phyloP scores from a whole-genome alignment of 2,329 filamentous ascomycete genomes.

The Fusarium kyushuense region DNA sequence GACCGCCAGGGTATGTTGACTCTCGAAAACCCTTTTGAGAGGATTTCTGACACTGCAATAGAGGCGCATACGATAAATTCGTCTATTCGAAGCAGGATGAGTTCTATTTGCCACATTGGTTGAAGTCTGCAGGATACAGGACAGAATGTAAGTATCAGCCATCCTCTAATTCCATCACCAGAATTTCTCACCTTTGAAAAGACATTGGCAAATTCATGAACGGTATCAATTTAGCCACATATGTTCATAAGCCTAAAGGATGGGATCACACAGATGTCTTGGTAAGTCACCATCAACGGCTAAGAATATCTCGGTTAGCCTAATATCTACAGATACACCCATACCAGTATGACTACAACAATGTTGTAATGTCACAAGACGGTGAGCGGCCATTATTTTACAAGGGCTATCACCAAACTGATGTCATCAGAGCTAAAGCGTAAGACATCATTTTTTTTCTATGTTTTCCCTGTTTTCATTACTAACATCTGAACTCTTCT shows the following conservation, averaged over 20 bases:
- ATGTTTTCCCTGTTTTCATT: too few relatives aligned
- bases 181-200: background rate
- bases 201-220: slow-evolving; percentile 2
- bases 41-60: fast-evolving
- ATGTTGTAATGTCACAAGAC: background rate
- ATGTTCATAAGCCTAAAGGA: background rate
- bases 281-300: background rate
- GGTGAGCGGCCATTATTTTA: background rate
- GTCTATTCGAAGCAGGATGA: background rate
- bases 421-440: background rate
- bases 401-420: background rate
- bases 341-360: background rate
- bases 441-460: background rate
- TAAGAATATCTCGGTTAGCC: fast-evolving
- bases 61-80: background rate
- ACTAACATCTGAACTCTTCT: background rate
- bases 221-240: background rate
- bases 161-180: fast-evolving
- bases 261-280: background rate
- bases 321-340: background rate
- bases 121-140: background rate
- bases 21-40: too few relatives aligned
- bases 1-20: background rate
- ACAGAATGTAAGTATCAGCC: background rate
- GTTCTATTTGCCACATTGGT: background rate